Evolutionary conservation across 495 filamentous ascomycete species (phyloP), one percentile per base, ranked within the genome.

Genomic region (Letharia columbiana): DNA sequence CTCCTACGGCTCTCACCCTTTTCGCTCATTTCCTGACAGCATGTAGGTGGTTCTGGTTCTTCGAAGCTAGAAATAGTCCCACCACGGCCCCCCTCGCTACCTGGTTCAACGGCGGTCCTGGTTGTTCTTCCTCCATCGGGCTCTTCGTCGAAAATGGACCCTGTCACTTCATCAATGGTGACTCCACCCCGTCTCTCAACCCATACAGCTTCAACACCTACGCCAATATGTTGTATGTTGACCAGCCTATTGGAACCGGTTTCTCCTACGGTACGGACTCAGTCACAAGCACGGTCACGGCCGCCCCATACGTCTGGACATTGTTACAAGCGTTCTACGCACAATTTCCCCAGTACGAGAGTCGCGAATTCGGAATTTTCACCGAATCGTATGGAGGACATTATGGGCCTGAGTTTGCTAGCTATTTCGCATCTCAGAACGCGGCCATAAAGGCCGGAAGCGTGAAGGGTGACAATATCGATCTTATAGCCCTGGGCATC

Each of bases 131-230:
- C 18, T 81, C 84, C 78, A 83, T 83, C 60, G 83, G 83, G 7
- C 69, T 86, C 12, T 85, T 85, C 68, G 75, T 80, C 66, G 82
- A 85, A 65, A 82, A 83, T 66, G 83, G 81, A 0, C 83, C 82
- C 11, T 84, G 83, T 57, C 80, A 80, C 50, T 84, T 85, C 65
- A 73, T 77, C 61, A 77, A 82, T 63, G 78, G 77, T 33, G 71
- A 74, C n/a, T 78, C 74, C 39, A 74, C 69, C 20, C 80, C 81
- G 3, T 77, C 78, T 2, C 68, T 81, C 45, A 86, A 85, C 65
- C 81, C 81, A 1, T 82, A 85, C 73, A 83, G 81, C 52, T 89
- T 79, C 74, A 89, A 87, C 70, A 80, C 81, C 65, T 81, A 84
- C 65, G 82, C 82, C 62, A 88, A 87, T 67, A 82, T 83, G 79